These are phyloP conservation scores for Chalciporus sphaerocephalus DNA, from an alignment of 768 basidiomycete species.

Conservation along the genomic window DNA sequence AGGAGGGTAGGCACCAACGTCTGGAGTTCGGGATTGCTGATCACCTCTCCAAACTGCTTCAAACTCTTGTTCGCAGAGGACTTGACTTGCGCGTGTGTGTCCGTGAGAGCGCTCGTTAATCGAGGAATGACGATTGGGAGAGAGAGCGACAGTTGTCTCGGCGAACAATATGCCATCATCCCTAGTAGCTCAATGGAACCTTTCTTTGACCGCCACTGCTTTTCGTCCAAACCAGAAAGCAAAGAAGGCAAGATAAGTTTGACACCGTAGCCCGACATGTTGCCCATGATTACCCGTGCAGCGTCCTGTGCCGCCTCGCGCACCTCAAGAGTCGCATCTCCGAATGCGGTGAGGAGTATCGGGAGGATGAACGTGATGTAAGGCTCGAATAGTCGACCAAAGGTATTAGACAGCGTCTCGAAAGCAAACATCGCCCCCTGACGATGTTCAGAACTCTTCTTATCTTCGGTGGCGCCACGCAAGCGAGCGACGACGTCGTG, in stretches of 20 bases:
- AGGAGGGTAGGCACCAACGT: conserved; percentile 82
- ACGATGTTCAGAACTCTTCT: conserved; percentile 78
- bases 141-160: conserved; percentile 88
- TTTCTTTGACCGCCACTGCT: conserved; percentile 97
- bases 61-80: conserved; percentile 89
- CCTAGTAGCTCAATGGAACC: conserved; percentile 96
- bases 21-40: conserved; percentile 96
- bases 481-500: conserved; percentile 73
- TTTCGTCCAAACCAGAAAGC: conserved; percentile 89
- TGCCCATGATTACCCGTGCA: conserved; percentile 90
- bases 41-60: conserved; percentile 98
- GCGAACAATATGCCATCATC: conserved; percentile 98
- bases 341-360: conserved; percentile 77
- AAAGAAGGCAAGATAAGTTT: conserved; percentile 91
- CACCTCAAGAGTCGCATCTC: conserved; percentile 82
- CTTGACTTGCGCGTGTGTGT: conserved; percentile 96
- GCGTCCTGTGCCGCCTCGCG: conserved; percentile 93
- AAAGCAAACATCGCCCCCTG: conserved; percentile 96
- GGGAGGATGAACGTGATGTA: conserved; percentile 85
- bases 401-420: conserved; percentile 81
- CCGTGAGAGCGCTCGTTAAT: conserved; percentile 91
- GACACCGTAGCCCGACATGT: conserved; percentile 90
- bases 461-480: conserved; percentile 77
- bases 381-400: conserved; percentile 91
- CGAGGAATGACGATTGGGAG: conserved; percentile 95